Evolutionary conservation across 768 basidiomycete species (phyloP).

Genomic region (Lactarius hatsudake): DNA sequence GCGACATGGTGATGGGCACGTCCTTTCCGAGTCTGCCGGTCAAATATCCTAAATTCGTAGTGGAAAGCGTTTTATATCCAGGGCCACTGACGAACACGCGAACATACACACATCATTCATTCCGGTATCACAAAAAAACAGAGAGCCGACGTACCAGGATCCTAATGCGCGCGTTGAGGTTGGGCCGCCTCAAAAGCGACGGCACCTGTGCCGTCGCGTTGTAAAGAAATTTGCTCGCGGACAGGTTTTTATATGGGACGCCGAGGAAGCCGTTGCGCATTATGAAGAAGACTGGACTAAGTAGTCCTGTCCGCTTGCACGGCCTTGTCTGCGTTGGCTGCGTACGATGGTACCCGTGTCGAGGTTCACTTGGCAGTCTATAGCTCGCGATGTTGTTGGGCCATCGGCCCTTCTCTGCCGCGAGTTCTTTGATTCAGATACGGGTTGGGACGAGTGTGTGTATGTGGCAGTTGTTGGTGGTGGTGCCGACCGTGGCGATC

Average conservation of each 20-base stretch:
- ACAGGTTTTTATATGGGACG: conserved; percentile 1
- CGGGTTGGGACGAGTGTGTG: background rate
- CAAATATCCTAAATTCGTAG: conserved; percentile 19
- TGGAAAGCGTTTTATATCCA: conserved; percentile 9
- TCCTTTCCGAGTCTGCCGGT: background rate
- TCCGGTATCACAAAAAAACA: background rate
- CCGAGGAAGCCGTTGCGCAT: conserved; percentile 9
- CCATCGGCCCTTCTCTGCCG: background rate
- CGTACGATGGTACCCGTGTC: conserved; percentile 9
- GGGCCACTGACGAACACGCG: conserved; percentile 8
- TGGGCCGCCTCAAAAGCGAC: background rate
- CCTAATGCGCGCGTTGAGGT: conserved; percentile 12
- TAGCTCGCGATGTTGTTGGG: too few relatives aligned
- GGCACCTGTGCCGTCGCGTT: conserved; percentile 4
- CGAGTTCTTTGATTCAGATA: background rate
- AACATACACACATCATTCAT: background rate
- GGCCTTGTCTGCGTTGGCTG: conserved; percentile 11
- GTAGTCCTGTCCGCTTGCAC: background rate
- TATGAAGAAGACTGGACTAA: conserved; percentile 9
- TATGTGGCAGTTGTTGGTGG: background rate
- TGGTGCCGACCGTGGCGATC: background rate
- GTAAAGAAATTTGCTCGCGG: background rate
- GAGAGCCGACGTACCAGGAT: conserved; percentile 7
- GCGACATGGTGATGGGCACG: conserved; percentile 5
- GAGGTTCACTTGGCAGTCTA: conserved; percentile 13